These are phyloP conservation scores for Pythium angustatum DNA, from an alignment of 352 stramenopile species.

Conservation along the genomic window DNA sequence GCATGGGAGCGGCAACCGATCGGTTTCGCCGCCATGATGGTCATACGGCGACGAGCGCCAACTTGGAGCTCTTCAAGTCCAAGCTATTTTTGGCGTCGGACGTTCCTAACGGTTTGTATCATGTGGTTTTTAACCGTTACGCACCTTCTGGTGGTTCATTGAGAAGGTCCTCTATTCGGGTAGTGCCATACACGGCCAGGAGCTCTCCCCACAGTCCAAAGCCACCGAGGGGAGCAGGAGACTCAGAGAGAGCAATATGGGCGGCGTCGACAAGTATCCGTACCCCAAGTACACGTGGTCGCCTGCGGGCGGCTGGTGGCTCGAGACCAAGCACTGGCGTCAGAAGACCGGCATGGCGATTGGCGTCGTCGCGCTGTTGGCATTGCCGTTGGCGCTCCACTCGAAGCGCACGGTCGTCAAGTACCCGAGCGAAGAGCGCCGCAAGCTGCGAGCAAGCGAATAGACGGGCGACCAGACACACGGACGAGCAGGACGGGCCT, in stretches of 20 bases:
- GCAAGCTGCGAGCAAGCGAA: conserved; percentile 29
- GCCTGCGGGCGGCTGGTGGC: conserved; percentile 83
- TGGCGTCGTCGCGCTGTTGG: conserved; percentile 46
- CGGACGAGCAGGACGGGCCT: too few species aligned
- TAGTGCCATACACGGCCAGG: conserved; percentile 12
- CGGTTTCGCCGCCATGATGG: too few species aligned
- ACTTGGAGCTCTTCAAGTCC: too few species aligned
- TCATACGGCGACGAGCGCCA: too few species aligned
- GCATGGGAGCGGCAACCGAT: too few species aligned
- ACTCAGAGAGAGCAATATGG: conserved; percentile 38
- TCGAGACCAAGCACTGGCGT: conserved; percentile 84
- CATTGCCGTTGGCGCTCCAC: conserved; percentile 57
- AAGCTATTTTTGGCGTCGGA: too few species aligned
- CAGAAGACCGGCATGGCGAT: conserved; percentile 69
- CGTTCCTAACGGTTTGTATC: background rate
- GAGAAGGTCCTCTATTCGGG: conserved; percentile 2
- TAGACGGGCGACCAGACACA: too few species aligned
- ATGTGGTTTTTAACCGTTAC: too few species aligned
- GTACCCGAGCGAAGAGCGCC: conserved; percentile 70
- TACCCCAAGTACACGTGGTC: conserved; percentile 89
- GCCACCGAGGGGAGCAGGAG: too few species aligned
- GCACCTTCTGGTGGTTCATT: too few species aligned
- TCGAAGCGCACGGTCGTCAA: conserved; percentile 70
- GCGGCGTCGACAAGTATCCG: conserved; percentile 79
- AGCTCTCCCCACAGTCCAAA: background rate